These are phyloP conservation scores for Fagus sylvatica DNA, from an alignment of 306 rosid species.

Conservation along the genomic window DNA sequence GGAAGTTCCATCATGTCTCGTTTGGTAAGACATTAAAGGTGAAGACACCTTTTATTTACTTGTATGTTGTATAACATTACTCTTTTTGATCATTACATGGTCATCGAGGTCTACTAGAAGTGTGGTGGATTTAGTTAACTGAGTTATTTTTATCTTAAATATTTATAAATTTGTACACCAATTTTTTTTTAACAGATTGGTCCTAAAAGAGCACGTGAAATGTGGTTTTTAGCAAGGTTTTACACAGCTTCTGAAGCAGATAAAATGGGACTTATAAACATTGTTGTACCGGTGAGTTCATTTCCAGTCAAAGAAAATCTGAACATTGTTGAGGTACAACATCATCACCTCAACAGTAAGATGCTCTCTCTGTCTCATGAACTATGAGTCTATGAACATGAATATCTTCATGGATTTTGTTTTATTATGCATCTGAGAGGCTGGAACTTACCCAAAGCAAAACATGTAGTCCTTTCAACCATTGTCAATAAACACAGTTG, in stretches of 20 bases:
- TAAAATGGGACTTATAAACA: constrained; percentile 92
- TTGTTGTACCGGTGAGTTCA: constrained; percentile 71
- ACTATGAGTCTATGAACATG: background rate
- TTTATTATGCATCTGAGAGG: background rate
- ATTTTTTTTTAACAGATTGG: constrained; percentile 53
- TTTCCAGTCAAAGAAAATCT: constrained; percentile 3
- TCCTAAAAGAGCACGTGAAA: constrained; percentile 86
- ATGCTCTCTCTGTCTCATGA: background rate
- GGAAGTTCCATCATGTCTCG: constrained; percentile 97
- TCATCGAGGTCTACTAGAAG: background rate
- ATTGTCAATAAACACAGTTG: background rate
- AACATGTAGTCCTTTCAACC: constrained; percentile 1
- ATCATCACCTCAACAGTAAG: background rate
- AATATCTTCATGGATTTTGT: background rate
- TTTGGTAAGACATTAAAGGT: constrained; percentile 49
- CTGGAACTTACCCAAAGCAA: background rate
- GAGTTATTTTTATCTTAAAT: constrained; percentile 8
- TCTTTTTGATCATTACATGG: background rate
- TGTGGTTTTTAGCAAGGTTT: constrained; percentile 89
- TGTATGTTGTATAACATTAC: background rate
- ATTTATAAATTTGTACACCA: background rate
- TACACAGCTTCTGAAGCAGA: constrained; percentile 87
- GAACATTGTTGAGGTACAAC: background rate
- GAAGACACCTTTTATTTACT: background rate
- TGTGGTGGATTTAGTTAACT: background rate